Evolutionary conservation across 2,329 filamentous ascomycete species (phyloP), one percentile per base, ranked within the genome.

Genomic region (Colletotrichum paranaense): DNA sequence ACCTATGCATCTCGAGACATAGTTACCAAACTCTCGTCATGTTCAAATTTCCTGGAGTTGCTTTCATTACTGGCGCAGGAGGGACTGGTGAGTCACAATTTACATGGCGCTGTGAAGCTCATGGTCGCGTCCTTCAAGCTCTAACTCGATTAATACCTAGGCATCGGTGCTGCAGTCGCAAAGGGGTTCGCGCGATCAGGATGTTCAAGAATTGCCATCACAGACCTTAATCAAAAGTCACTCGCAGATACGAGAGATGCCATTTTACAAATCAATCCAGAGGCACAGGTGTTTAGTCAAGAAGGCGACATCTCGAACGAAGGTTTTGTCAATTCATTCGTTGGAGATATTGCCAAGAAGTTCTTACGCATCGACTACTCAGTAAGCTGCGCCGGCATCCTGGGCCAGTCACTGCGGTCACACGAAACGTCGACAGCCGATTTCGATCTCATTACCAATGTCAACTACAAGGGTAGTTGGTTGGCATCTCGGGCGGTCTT

Each of bases 391-490:
- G 89, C 89, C 0, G 89, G 89, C 0, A 83, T 90, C 4, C 76
- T 88, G 4, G 85, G 86, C 5, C 78, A 80, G 5, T 78, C 81
- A 8, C 80, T 83, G 46, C 81, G 84, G 24, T 85, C 85, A 0
- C 76, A 83, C 35, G 88, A 90, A 62, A 88, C 84, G n/a, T 77
- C 83, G 0, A 78, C 83, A 1, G 82, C 83, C 1, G 82, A 82
- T 11, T 91, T 91, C 58, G 88, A 91, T 68, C 81, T 81, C 8
- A 82, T 91, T 59, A 90, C 86, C 49, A 84, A 81, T 53, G 83
- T 91, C 76, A 91, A 91, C 75, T 90, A 90, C 75, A 84, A 84
- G 19, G 88, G 83, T 1, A 84, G 80, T 4, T 89, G 83, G 87
- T 78, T 89, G 7, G 84, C 80, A 3, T 86, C 86, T 0, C 79